Conservation (phyloP, 768 basidiomycete genomes). For the Lactifluus pinguis region DNA sequence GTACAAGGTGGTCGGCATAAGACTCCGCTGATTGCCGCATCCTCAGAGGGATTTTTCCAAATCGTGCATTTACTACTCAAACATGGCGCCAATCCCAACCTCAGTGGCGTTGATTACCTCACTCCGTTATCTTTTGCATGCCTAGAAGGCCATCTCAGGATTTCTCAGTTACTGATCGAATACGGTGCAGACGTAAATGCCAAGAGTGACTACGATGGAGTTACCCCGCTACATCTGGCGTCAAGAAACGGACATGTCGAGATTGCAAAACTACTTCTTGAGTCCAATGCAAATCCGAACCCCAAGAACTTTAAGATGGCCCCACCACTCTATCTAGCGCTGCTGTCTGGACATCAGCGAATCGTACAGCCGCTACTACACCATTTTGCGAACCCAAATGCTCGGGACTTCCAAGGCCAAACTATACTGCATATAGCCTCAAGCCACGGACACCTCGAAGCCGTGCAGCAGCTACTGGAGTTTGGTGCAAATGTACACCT, state of each 20-base stretch:
- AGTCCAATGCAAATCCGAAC: neutral
- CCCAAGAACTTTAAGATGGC: no score
- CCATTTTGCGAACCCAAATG: neutral
- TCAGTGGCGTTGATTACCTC: accelerated
- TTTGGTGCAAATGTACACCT: neutral
- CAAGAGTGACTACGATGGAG: neutral
- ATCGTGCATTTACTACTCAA: no score
- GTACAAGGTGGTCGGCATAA: no score
- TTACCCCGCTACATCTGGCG: neutral
- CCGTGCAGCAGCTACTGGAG: neutral
- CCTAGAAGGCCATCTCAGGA: neutral
- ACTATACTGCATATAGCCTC: neutral
- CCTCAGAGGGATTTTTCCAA: neutral
- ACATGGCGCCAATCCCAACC: neutral
- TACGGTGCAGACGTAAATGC: neutral
- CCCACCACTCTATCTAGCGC: neutral
- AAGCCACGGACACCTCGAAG: neutral
- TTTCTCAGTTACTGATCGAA: neutral
- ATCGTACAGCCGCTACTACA: neutral
- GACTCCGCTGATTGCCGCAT: neutral
- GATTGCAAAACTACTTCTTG: neutral
- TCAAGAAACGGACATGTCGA: neutral
- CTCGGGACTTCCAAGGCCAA: neutral
- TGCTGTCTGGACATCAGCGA: neutral
- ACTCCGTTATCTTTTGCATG: neutral